Percentiles rank a stretch among this genome's conserved stretches.
Conservation (phyloP, 345 rosid species). For the Mallotus nudiflorus region DNA sequence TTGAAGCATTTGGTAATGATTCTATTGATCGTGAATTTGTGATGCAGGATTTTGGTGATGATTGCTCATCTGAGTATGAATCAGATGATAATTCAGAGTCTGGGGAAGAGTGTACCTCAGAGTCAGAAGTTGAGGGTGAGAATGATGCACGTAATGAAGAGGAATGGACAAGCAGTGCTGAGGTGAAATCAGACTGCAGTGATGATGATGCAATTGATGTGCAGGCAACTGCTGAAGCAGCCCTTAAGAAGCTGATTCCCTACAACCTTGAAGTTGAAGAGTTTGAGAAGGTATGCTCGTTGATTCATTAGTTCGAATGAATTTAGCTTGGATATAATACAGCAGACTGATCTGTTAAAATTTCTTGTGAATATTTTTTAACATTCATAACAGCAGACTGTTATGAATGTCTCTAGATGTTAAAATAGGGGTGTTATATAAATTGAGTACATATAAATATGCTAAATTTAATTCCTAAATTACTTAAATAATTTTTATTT, state of each 20-base stretch:
- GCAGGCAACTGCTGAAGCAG: slow-evolving; percentile 73
- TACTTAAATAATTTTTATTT: too few species aligned
- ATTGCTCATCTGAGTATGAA: slow-evolving; percentile 59
- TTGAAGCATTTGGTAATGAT: slow-evolving; percentile 1
- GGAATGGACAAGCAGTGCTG: slow-evolving; percentile 65
- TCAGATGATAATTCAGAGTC: slow-evolving; percentile 70
- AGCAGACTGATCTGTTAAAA: too few species aligned
- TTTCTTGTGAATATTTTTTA: too few species aligned
- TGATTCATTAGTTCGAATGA: not conserved
- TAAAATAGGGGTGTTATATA: too few species aligned
- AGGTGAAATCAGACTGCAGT: slow-evolving; percentile 67
- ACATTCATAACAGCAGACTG: too few species aligned
- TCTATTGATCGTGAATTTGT: slow-evolving; percentile 24
- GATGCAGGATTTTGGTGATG: slow-evolving; percentile 76
- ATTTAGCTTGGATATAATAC: too few species aligned
- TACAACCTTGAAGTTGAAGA: slow-evolving; percentile 77
- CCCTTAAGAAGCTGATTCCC: slow-evolving; percentile 75
- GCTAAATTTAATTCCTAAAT: too few species aligned
- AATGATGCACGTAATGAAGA: slow-evolving; percentile 67
- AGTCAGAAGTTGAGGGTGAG: slow-evolving; percentile 85
- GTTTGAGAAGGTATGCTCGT: slow-evolving; percentile 62
- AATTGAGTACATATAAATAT: not conserved
- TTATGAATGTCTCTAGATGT: too few species aligned
- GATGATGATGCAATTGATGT: slow-evolving; percentile 65
- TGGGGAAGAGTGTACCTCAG: slow-evolving; percentile 64